phyloP scores from a whole-genome alignment of 1,139 yeast species.

The Suhomyces atakaporum region DNA sequence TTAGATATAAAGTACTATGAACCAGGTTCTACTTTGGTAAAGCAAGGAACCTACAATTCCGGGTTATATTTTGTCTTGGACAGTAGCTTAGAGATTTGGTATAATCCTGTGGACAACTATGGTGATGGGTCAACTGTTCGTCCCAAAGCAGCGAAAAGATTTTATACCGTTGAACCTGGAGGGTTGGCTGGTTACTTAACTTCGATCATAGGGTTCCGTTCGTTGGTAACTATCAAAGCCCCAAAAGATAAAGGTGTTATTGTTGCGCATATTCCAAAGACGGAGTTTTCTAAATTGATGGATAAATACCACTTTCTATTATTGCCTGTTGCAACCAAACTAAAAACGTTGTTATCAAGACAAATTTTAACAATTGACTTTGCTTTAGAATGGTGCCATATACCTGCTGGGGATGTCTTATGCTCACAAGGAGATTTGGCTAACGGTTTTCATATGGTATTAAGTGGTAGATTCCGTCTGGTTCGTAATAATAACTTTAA shows the following conservation, averaged over 20 bases:
- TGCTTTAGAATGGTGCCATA: constrained; percentile 93
- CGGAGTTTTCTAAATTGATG: constrained; percentile 61
- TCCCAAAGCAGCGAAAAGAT: constrained; percentile 29
- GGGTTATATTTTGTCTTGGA: constrained; percentile 82
- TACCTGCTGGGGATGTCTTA: constrained; percentile 78
- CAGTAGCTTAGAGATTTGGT: constrained; percentile 69
- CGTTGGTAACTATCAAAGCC: constrained; percentile 65
- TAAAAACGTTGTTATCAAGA: constrained; percentile 66
- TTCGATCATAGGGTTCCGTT: constrained; percentile 74
- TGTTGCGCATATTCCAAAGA: constrained; percentile 71
- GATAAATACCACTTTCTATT: constrained; percentile 79
- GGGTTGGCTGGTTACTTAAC: constrained; percentile 89
- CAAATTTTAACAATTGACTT: constrained; percentile 78
- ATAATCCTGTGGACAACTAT: constrained; percentile 17
- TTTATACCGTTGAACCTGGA: constrained; percentile 70
- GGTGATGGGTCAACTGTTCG: constrained; percentile 22
- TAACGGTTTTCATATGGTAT: constrained; percentile 86
- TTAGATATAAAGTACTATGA: constrained; percentile 59
- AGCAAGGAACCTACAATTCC: constrained; percentile 64
- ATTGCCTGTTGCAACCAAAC: constrained; percentile 71
- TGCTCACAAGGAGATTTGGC: constrained; percentile 86
- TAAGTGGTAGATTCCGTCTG: constrained; percentile 87
- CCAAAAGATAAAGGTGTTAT: constrained; percentile 58
- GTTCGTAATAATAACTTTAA: constrained; percentile 32
- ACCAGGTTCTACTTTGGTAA: constrained; percentile 58